A percentile compares a stretch with the other conserved stretches of the same genome.
Conservation (phyloP, 371 early-diverging fungal genomes). For the Syncephalastrum monosporum region DNA sequence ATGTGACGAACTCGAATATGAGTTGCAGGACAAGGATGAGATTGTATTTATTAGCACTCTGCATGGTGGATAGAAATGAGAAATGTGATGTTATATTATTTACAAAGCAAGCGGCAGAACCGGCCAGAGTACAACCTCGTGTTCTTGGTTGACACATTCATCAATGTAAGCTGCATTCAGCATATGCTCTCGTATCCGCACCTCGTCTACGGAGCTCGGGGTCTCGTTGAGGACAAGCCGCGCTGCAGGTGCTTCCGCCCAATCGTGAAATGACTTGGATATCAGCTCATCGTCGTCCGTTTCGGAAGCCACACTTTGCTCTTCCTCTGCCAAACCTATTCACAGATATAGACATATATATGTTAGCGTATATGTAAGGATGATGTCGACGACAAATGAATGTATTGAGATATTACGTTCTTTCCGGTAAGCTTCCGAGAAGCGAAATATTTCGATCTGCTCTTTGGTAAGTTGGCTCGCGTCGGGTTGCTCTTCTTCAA, state of each 20-base stretch:
- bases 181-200: constrained; percentile 26
- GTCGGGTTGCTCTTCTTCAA: constrained; percentile 2
- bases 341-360: not conserved
- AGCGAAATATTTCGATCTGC: constrained; percentile 38
- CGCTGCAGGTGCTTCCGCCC: constrained; percentile 31
- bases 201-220: constrained; percentile 1
- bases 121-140: constrained; percentile 32
- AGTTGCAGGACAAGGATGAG: constrained; percentile 71
- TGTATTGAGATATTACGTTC: constrained; percentile 14
- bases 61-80: constrained; percentile 55
- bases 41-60: constrained; percentile 95
- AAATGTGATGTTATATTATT: not conserved
- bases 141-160: constrained; percentile 14
- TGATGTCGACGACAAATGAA: no score
- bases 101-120: constrained; percentile 33
- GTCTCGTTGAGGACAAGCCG: constrained; percentile 19
- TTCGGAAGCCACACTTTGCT: not conserved
- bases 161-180: constrained; percentile 28
- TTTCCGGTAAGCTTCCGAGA: constrained; percentile 38
- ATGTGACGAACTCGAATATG: constrained; percentile 86
- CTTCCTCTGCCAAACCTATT: not conserved
- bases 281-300: constrained; percentile 21
- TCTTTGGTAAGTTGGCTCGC: constrained; percentile 23
- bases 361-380: no score
- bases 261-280: constrained; percentile 25